A percentile compares a stretch with the other conserved stretches of the same genome.
These are phyloP conservation scores for Anisogramma anomala DNA, from an alignment of 2,329 filamentous ascomycete genomes.

Conservation along the genomic window DNA sequence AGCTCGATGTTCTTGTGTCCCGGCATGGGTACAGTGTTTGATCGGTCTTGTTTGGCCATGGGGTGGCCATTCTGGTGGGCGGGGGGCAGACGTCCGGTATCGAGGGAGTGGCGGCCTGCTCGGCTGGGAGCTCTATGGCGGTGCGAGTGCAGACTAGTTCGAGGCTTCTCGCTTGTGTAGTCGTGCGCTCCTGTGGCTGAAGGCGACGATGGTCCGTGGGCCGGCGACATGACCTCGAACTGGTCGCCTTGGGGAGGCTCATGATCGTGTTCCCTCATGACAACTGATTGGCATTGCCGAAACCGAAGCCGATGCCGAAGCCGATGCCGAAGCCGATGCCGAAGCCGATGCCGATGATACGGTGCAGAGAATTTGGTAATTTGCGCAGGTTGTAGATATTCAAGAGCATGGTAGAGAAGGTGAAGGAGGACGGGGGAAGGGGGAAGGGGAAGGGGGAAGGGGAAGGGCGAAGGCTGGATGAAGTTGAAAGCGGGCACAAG, in stretches of 20 bases:
- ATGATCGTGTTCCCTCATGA: not conserved
- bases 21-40: constrained; percentile 6
- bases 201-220: not conserved
- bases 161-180: not conserved
- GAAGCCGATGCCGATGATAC: too few relatives aligned
- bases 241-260: not conserved
- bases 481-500: too few relatives aligned
- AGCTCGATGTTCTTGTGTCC: not conserved
- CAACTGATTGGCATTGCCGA: too few relatives aligned
- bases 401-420: too few relatives aligned
- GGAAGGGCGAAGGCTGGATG: too few relatives aligned
- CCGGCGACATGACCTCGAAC: not conserved
- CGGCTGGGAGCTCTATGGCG: not conserved
- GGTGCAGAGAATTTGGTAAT: too few relatives aligned
- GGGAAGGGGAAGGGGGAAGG: too few relatives aligned
- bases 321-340: too few relatives aligned
- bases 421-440: too few relatives aligned
- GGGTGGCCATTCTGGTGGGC: not conserved
- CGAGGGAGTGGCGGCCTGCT: constrained; percentile 7
- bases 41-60: not conserved
- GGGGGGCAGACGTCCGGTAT: not conserved
- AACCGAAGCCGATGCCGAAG: too few relatives aligned
- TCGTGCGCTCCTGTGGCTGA: not conserved
- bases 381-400: too few relatives aligned
- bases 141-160: constrained; percentile 5